Evolutionary conservation across 768 basidiomycete genomes (phyloP), one percentile per base, ranked within the genome.

Genomic region (Boletus sensibilis): DNA sequence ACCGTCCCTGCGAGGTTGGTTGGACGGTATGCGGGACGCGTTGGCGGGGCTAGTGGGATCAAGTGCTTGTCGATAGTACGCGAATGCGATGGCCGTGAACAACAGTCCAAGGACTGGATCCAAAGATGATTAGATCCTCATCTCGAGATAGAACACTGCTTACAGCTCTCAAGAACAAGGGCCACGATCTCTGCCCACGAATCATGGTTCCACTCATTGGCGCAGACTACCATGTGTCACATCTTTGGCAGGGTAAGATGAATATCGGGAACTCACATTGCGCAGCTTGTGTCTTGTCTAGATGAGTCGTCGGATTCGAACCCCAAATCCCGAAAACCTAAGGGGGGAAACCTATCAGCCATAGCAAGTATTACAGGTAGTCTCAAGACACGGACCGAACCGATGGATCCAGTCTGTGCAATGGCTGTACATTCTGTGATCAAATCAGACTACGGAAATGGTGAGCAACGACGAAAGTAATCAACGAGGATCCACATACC

Each of bases 41-140:
- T 87, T 86, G 50, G 73, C 79, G 38, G 77, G 70, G 59, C 82
- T 82, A 4, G 79, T 69, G 1, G 92, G 91, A 68, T 92, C 87
- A 34, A 85, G 79, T 2, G 84, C 66, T 72, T 94, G 92, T 23
- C 86, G 85, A 66, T 88, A 85, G 75, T 86, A 94, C 14, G 79
- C 77, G 67, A 87, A 88, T 3, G 85, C 82, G 61, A 90, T 63
- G 46, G 78, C 59, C n/a, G 82, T 79, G 77, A 92, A 90, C 56
- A 92, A 67, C 37, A 76, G 61, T 42, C 79, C 77, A 45, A 88
- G 63, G 46, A 83, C 86, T 89, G 62, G 2, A 1, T 29, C 1
- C n/a, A 21, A 55, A 14, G 1, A 55, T 4, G 6, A 21, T 58
- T 23, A 59, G 50, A 45, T 10, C 11, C 9, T n/a, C 16, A 37